Evolutionary conservation across 176 grass and related monocot species (phyloP).

Genomic region (Aechmea fasciata): DNA sequence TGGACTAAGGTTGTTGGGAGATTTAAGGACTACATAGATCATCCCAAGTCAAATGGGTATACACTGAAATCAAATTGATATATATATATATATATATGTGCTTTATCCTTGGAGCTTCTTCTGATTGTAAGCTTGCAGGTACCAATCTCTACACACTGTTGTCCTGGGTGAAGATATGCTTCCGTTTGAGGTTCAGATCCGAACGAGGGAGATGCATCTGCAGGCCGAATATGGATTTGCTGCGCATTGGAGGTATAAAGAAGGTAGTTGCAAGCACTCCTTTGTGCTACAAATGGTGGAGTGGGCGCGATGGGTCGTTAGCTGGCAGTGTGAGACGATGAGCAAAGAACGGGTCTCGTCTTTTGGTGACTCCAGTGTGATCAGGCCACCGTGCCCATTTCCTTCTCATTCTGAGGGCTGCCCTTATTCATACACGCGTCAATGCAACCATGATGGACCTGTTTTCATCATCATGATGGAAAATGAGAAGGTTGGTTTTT

Average conservation of each 20-base stretch:
- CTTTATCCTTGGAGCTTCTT: background rate
- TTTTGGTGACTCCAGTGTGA: constrained; percentile 13
- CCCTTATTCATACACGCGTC: constrained; percentile 56
- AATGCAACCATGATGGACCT: constrained; percentile 59
- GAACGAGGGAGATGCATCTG: constrained; percentile 83
- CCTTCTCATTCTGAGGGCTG: constrained; percentile 76
- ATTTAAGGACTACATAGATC: constrained; percentile 55
- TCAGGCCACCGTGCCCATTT: constrained; percentile 49
- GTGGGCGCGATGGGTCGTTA: constrained; percentile 83
- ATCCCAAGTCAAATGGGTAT: constrained; percentile 55
- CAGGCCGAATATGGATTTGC: constrained; percentile 90
- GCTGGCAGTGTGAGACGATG: constrained; percentile 69
- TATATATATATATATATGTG: background rate
- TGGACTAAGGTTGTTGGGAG: constrained; percentile 39
- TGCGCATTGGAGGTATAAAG: constrained; percentile 94
- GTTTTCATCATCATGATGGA: constrained; percentile 73
- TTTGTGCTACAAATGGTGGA: constrained; percentile 87
- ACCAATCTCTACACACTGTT: constrained; percentile 68
- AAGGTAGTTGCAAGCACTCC: constrained; percentile 50
- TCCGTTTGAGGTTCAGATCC: constrained; percentile 88
- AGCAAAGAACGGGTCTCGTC: constrained; percentile 24
- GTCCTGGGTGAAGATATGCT: constrained; percentile 40
- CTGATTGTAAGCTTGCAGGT: constrained; percentile 42
- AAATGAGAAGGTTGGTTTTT: constrained; percentile 67
- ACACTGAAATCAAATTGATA: background rate